Base-by-base conservation (phyloP, 2,329 filamentous ascomycete genomes). In the Nigrospora oryzae region DNA sequence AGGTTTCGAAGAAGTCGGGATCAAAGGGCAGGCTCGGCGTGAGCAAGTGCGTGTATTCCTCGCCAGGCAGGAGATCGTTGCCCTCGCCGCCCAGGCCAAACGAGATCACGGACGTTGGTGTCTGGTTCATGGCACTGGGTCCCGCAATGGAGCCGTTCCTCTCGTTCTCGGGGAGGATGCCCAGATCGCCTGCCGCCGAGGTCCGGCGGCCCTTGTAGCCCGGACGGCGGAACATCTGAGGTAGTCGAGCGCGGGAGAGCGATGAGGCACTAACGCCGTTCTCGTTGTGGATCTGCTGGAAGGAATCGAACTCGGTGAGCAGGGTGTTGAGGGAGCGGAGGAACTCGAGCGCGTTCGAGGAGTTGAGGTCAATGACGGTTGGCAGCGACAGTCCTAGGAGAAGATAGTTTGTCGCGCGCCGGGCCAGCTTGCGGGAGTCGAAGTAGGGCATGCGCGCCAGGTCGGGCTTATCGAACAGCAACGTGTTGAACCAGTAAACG, bases 401-500 rank as follows among this genome's bases (percentile, higher is more conserved):
- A 46, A 98, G 81, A 63, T 91, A 95, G 63, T 95, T 95, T 42
- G 89, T 94, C 33, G 93, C 91, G 55, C 93, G 87, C 47, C 90
- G 85, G 49, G 88, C 84, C 40, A 96, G 80, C 60, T 91, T 93
- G 51, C 86, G 82, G 4, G 81, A 71, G 47, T 94, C 86, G 60
- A 94, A 91, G 60, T 89, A 95, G 38, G 91, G 83, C 70, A 96
- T 84, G 58, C 84, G 83, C 42, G 77, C 71, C 32, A 97, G 75
- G 63, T 95, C 89, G 30, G 79, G 65, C 57, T 88, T 86, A 52
- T 89, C 87, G 66, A 95, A 95, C 59, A 95, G 85, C 49, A 95
- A 80, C 0, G 93, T 96, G 67, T 96, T 96, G 73, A 97, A 96
- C 90, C 93, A 97, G 70, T 95, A 97, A 36, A 95, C 83, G 47